A percentile compares a stretch with the other conserved stretches of the same genome.
Evolutionary conservation across 78 protist genomes (phyloP).

Genomic region (Bigelowiella natans): DNA sequence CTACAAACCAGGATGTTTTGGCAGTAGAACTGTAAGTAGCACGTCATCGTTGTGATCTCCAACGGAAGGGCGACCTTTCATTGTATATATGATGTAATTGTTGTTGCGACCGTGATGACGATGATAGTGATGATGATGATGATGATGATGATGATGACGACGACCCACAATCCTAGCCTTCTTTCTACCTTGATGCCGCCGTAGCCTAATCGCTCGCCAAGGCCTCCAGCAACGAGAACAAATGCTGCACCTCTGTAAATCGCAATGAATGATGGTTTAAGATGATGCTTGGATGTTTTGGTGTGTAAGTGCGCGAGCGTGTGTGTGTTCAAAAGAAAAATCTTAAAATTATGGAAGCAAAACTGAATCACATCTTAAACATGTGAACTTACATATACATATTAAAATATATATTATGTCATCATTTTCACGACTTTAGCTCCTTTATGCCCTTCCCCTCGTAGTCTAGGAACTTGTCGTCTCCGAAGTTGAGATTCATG

Average conservation of each 20-base stretch:
- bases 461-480: not conserved
- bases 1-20: constrained; percentile 21
- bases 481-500: not conserved
- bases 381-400: too few species aligned
- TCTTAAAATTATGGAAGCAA: too few species aligned
- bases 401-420: not conserved
- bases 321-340: too few species aligned
- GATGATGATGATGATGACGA: not conserved
- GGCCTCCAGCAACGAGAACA: constrained; percentile 9
- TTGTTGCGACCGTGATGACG: not conserved
- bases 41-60: not conserved
- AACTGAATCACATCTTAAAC: too few species aligned
- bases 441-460: not conserved
- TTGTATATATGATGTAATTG: not conserved
- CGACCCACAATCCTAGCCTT: not conserved
- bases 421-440: not conserved
- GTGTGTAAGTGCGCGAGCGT: too few species aligned
- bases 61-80: constrained; percentile 28
- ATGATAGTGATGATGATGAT: not conserved
- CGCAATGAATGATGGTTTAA: too few species aligned
- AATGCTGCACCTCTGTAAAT: not conserved
- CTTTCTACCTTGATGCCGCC: not conserved
- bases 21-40: constrained; percentile 28
- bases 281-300: too few species aligned
- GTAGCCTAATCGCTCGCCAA: constrained; percentile 12